These are phyloP conservation scores for Xylariaceae sp. DNA, from an alignment of 2,329 filamentous ascomycete genomes.

Conservation along the genomic window DNA sequence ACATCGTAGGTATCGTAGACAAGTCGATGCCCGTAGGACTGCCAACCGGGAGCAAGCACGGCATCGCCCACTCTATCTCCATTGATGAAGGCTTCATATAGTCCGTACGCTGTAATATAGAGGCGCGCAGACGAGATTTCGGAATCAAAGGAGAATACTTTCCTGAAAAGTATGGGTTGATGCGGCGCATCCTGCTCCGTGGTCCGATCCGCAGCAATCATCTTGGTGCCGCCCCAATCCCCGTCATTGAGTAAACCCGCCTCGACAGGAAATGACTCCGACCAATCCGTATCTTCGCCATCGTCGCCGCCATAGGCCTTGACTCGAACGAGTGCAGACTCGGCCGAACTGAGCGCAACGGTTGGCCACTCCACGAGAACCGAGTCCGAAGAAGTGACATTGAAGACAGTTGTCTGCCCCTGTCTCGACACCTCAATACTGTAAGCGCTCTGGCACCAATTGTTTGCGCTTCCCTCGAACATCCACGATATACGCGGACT, in stretches of 20 bases:
- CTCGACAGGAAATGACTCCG: slow-evolving; percentile 33
- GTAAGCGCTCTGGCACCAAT: slow-evolving; percentile 43
- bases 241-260: slow-evolving; percentile 30
- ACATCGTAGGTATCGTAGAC: slow-evolving; percentile 52
- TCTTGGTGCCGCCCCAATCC: slow-evolving; percentile 32
- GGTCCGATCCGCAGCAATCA: slow-evolving; percentile 31
- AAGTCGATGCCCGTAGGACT: slow-evolving; percentile 45
- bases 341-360: slow-evolving; percentile 28
- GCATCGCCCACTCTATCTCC: slow-evolving; percentile 37
- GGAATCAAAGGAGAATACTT: slow-evolving; percentile 28
- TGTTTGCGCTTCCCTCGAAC: slow-evolving; percentile 35
- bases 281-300: slow-evolving; percentile 30
- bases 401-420: slow-evolving; percentile 17
- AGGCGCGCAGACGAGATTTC: slow-evolving; percentile 36
- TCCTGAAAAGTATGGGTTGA: slow-evolving; percentile 32
- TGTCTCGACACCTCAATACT: slow-evolving; percentile 38
- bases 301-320: slow-evolving; percentile 30
- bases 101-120: slow-evolving; percentile 42
- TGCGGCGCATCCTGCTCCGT: slow-evolving; percentile 29
- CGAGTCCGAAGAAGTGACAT: slow-evolving; percentile 35
- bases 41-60: slow-evolving; percentile 48
- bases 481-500: slow-evolving; percentile 44
- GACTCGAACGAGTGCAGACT: slow-evolving; percentile 34
- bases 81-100: slow-evolving; percentile 46
- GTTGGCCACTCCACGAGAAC: slow-evolving; percentile 43